Conservation (phyloP, 2,329 filamentous ascomycete genomes). For the Huntiella decipiens region DNA sequence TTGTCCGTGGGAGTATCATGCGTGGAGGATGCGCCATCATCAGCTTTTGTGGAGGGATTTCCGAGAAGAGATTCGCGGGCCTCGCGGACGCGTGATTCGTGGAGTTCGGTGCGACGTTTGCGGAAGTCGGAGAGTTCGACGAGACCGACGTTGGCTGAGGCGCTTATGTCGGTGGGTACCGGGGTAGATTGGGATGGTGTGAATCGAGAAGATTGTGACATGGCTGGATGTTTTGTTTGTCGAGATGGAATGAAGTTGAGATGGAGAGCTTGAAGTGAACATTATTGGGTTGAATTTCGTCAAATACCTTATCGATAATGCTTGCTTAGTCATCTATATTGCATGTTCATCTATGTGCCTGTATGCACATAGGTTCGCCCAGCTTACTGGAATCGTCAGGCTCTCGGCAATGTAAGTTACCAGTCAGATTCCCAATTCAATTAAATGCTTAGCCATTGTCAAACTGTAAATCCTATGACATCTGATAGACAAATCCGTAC, state of each 20-base stretch:
- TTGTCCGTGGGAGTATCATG: conserved; percentile 29
- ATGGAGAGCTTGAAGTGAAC: neutral
- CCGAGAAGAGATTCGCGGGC: conserved; percentile 36
- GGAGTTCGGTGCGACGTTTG: conserved; percentile 84
- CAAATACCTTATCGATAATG: neutral
- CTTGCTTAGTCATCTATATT: neutral
- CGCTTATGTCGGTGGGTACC: conserved; percentile 52
- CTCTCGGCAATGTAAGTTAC: too few relatives aligned
- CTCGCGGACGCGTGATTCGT: conserved; percentile 76
- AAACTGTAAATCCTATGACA: too few relatives aligned
- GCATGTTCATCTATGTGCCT: too few relatives aligned
- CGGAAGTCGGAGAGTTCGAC: conserved; percentile 86
- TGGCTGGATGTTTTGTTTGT: neutral
- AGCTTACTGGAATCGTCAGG: too few relatives aligned
- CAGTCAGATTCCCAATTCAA: too few relatives aligned
- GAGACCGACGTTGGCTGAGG: conserved; percentile 74
- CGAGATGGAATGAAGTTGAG: neutral
- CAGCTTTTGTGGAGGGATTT: neutral
- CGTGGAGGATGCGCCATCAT: neutral
- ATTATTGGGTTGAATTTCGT: too few relatives aligned
- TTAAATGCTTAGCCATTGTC: too few relatives aligned
- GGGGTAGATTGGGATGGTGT: conserved; percentile 16
- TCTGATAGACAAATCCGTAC: too few relatives aligned
- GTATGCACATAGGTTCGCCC: too few relatives aligned
- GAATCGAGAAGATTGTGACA: neutral